Base-by-base conservation (phyloP, 2,329 filamentous ascomycete species). In the Scedosporium boydii region DNA sequence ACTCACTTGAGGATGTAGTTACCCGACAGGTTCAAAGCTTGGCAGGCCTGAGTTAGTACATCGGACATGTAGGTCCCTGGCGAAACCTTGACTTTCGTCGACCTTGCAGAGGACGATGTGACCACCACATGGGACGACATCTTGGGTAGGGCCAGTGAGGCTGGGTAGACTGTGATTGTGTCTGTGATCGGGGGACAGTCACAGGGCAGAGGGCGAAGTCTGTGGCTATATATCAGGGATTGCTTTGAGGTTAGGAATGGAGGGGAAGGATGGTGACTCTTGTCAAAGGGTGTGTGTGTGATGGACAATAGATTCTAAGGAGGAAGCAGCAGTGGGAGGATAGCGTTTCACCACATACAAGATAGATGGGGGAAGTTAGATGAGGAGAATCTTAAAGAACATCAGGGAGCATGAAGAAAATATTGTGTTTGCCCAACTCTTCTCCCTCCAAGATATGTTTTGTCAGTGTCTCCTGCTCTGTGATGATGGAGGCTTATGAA, bases 121-220 rank as follows among this genome's bases (percentile, higher is more conserved):
- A 98, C 91, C 68, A 93, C 88, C 63, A 98, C 91, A 73, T 95
- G 89, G 61, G 92, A 89, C 67, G 91, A 86, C 91, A 96, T 96
- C 12, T 59, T 44, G 55, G 55, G 14, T n/a, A 23, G 12, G 7
- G 5, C 5, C 23, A 14, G 18, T 5, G 51, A 55, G 9, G 18
- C 51, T 55, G 51, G 51, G 29, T 23, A 14, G 51, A 18, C 12
- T 23, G 23, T 14, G 12, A 9, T 23, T 16, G 21, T 10, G 21
- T 18, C 6, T 48, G n/a, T 48, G 44, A 48, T 23, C 6, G 7
- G 12, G 48, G 23, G 5, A 29, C 2, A 27, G 51, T 23, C 18
- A 7, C 9, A 4, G 44, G 21, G 18, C 3, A 6, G 18, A 48
- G 34, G 34, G 10, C 10, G 10, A 9, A 38, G 10, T 38, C 34